These are phyloP conservation scores for Verruconis gallopava DNA, from an alignment of 2,329 filamentous ascomycete genomes.

Conservation along the genomic window DNA sequence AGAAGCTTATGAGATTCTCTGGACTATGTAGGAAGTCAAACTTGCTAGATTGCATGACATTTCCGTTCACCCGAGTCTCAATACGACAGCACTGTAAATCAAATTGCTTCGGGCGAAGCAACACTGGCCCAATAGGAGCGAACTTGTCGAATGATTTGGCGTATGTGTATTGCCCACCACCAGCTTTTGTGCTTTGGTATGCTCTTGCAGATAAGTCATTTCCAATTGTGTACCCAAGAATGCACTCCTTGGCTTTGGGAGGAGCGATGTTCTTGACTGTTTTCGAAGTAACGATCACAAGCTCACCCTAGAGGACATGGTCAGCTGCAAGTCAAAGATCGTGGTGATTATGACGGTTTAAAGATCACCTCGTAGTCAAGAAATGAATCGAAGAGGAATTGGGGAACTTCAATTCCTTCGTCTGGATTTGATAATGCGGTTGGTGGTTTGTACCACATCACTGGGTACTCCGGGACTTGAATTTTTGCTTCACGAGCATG, in stretches of 20 bases:
- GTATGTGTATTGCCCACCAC: too few species aligned
- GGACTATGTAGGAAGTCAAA: constrained; percentile 42
- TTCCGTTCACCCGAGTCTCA: constrained; percentile 31
- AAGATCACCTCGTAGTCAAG: too few species aligned
- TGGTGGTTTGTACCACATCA: neutral
- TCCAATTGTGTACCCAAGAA: constrained; percentile 61
- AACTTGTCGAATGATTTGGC: neutral
- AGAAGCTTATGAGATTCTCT: constrained; percentile 28
- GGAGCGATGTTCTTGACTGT: too few species aligned
- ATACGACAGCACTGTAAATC: neutral
- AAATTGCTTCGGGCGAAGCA: neutral
- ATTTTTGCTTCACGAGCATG: neutral
- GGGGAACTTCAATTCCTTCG: too few species aligned
- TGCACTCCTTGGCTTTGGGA: constrained; percentile 56
- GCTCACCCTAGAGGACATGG: too few species aligned
- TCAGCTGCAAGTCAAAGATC: too few species aligned
- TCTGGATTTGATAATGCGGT: too few species aligned
- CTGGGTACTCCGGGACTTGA: neutral
- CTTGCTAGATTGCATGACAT: constrained; percentile 37
- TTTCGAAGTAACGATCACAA: too few species aligned
- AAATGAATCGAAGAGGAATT: too few species aligned
- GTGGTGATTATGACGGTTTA: too few species aligned
- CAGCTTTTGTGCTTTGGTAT: too few species aligned
- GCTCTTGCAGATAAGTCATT: too few species aligned
- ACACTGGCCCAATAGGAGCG: neutral